Evolutionary conservation across 306 rosid genomes (phyloP).

Genomic region (Castanea mollissima): DNA sequence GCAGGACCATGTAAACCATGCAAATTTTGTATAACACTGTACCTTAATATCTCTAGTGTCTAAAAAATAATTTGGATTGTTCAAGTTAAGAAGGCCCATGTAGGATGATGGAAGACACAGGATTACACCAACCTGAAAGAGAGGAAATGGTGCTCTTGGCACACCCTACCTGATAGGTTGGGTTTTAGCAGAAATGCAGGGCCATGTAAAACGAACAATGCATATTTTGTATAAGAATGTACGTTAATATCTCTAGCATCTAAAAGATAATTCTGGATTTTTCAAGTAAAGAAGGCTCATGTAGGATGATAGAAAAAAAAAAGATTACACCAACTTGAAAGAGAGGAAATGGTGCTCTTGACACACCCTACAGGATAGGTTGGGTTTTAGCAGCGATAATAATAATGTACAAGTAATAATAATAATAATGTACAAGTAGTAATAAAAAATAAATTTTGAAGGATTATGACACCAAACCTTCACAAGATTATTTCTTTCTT

Average conservation of each 20-base stretch:
- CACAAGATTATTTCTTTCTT: constrained; percentile 41
- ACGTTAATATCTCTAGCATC: neutral
- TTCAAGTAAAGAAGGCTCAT: neutral
- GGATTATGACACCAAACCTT: constrained; percentile 56
- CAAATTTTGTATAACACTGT: neutral
- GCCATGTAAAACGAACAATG: too few species aligned
- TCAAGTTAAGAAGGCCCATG: neutral
- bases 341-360: constrained; percentile 14
- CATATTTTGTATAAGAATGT: neutral
- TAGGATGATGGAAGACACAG: neutral
- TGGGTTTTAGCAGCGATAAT: constrained; percentile 5
- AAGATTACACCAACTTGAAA: neutral
- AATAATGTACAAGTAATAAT: neutral
- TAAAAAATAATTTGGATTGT: neutral
- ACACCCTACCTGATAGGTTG: constrained; percentile 3
- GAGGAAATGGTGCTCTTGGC: constrained; percentile 15
- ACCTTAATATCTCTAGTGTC: neutral
- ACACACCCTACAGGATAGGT: constrained; percentile 1
- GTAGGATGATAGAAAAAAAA: neutral
- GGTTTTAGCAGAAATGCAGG: neutral
- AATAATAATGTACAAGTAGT: too few species aligned
- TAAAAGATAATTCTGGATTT: neutral
- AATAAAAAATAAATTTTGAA: neutral
- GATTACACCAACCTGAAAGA: neutral
- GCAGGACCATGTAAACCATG: neutral